These are phyloP conservation scores for Catunica adiposa DNA, from an alignment of 2,329 filamentous ascomycete genomes.

Conservation along the genomic window DNA sequence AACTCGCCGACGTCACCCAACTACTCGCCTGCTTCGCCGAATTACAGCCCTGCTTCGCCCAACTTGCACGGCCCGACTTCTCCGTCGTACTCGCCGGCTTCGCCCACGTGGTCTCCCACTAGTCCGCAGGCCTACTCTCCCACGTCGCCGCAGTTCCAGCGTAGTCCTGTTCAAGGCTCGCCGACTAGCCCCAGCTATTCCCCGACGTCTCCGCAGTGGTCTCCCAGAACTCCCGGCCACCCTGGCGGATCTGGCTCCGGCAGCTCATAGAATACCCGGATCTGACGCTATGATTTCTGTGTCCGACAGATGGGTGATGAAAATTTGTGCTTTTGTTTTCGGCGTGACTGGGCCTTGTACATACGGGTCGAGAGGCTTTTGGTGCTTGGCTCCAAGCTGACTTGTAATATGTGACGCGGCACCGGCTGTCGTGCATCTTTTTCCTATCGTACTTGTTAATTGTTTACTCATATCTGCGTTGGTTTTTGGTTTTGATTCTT, in stretches of 20 bases:
- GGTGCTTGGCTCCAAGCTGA: background rate
- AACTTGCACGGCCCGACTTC: constrained; percentile 36
- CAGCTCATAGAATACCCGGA: constrained; percentile 23
- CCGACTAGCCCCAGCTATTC: constrained; percentile 59
- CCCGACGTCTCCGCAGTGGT: constrained; percentile 39
- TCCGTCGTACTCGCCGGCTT: constrained; percentile 51
- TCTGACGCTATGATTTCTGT: constrained; percentile 5
- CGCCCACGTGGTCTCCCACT: constrained; percentile 63
- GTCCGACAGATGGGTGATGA: background rate
- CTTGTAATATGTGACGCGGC: constrained; percentile 7
- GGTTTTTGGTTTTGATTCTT: constrained; percentile 1
- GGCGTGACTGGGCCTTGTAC: background rate
- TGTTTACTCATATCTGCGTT: constrained; percentile 8
- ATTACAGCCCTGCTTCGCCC: constrained; percentile 54
- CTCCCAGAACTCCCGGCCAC: constrained; percentile 30
- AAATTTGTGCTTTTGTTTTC: constrained; percentile 8
- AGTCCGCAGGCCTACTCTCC: constrained; percentile 49
- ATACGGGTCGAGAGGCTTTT: background rate
- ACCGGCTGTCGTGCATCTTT: constrained; percentile 6
- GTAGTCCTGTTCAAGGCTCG: constrained; percentile 36
- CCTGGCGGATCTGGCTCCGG: constrained; percentile 19
- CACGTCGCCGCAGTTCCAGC: constrained; percentile 44
- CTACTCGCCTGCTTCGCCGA: constrained; percentile 55
- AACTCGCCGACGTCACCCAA: constrained; percentile 59
- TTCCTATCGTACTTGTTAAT: constrained; percentile 6